Evolutionary conservation across 129 eudicot species (phyloP).

Genomic region (Flaveria sonorensis): DNA sequence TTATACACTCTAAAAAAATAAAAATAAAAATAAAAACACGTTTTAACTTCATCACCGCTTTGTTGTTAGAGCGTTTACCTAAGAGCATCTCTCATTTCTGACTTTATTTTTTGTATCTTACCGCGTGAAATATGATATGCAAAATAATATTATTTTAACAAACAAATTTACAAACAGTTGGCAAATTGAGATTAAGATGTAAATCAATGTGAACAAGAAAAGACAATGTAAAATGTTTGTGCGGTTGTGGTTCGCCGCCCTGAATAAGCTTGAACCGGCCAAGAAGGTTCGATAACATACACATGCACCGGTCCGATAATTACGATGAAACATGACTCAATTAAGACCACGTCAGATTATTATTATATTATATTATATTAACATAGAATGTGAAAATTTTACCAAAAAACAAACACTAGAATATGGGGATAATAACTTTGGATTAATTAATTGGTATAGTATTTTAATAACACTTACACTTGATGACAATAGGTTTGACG

Average conservation of each 20-base stretch:
- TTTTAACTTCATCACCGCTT: too few relatives aligned
- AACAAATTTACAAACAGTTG: constrained; percentile 13
- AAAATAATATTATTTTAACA: background rate
- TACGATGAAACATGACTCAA: constrained; percentile 34
- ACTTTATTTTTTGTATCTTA: background rate
- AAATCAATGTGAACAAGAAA: background rate
- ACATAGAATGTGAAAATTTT: too few relatives aligned
- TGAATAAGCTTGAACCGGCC: constrained; percentile 17
- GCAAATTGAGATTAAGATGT: background rate
- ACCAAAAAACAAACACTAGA: background rate
- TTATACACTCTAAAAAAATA: too few relatives aligned
- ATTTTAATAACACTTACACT: background rate
- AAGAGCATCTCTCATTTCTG: too few relatives aligned
- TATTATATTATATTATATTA: background rate
- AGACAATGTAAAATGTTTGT: constrained; percentile 7
- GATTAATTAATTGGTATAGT: background rate
- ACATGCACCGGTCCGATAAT: constrained; percentile 32
- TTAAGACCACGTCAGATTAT: constrained; percentile 22
- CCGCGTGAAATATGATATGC: background rate
- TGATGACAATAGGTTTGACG: background rate
- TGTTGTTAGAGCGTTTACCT: too few relatives aligned
- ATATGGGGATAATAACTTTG: background rate
- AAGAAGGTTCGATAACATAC: constrained; percentile 33
- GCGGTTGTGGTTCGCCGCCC: constrained; percentile 22
- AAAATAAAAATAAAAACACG: too few relatives aligned